Conservation (phyloP, 768 basidiomycete genomes). For the Lepiota brunneoincarnata region DNA sequence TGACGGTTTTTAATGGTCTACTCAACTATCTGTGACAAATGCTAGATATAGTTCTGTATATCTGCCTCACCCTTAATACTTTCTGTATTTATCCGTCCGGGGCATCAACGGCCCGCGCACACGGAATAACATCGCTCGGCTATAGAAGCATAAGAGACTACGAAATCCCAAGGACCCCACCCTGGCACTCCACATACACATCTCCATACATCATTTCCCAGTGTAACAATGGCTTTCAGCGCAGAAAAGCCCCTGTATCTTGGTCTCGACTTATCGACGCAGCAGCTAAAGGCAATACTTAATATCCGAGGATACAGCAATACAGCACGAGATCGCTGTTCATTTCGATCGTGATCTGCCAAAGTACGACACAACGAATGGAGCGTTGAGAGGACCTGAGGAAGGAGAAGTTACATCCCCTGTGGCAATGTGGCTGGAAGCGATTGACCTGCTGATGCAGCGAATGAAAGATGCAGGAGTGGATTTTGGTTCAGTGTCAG, state of each 20-base stretch:
- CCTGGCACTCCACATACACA: neutral
- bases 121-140: too few species aligned
- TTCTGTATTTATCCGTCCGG: too few species aligned
- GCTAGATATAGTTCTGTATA: neutral
- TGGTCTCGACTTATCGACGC: conserved; percentile 85
- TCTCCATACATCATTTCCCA: neutral
- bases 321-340: conserved; percentile 69
- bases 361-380: conserved; percentile 61
- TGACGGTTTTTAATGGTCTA: conserved; percentile 39
- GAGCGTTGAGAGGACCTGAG: conserved; percentile 60
- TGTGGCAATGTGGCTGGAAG: conserved; percentile 83
- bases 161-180: neutral
- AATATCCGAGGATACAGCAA: conserved; percentile 49
- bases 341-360: conserved; percentile 76
- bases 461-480: conserved; percentile 58
- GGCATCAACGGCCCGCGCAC: too few species aligned
- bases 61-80: too few species aligned
- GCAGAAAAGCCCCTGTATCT: conserved; percentile 47
- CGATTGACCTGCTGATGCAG: conserved; percentile 73
- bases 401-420: conserved; percentile 78
- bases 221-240: conserved; percentile 1
- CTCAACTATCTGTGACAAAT: conserved; percentile 4
- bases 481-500: conserved; percentile 53
- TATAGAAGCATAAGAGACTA: too few species aligned
- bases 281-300: conserved; percentile 80